Conservation (phyloP, 805 yeast species). For the Wickerhamiella nectarea region DNA sequence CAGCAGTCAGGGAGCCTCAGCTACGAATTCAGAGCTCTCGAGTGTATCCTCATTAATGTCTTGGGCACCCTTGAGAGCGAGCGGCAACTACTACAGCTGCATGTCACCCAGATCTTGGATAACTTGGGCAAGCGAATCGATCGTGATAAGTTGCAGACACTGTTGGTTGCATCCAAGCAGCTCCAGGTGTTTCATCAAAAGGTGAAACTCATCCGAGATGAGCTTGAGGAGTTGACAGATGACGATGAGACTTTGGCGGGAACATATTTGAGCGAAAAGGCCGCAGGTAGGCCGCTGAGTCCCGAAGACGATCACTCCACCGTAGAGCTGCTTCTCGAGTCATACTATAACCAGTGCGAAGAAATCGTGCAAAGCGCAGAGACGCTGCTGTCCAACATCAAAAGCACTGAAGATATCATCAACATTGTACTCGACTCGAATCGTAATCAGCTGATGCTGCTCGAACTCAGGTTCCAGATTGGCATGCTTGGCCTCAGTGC, state of each 20-base stretch:
- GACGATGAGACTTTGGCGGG: constrained; percentile 79
- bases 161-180: constrained; percentile 74
- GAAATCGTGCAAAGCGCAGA: constrained; percentile 88
- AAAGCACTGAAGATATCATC: constrained; percentile 88
- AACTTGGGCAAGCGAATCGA: constrained; percentile 78
- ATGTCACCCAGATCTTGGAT: constrained; percentile 54
- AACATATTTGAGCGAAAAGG: constrained; percentile 58
- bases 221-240: constrained; percentile 72
- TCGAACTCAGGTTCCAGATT: constrained; percentile 71
- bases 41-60: constrained; percentile 70
- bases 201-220: constrained; percentile 65
- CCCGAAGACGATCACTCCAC: constrained; percentile 58
- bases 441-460: constrained; percentile 80
- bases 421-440: constrained; percentile 87
- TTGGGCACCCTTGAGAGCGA: constrained; percentile 69
- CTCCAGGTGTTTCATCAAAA: constrained; percentile 74
- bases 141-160: constrained; percentile 57
- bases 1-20: constrained; percentile 37
- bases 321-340: constrained; percentile 78
- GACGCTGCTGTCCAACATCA: constrained; percentile 63
- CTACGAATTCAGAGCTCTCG: constrained; percentile 83
- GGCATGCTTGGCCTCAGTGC: constrained; percentile 73
- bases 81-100: constrained; percentile 69
- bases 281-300: constrained; percentile 31
- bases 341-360: constrained; percentile 81